Percentiles rank a stretch among this genome's conserved stretches.
phyloP scores from a whole-genome alignment of 2,329 filamentous ascomycete species.

The Phialocephala subalpina region DNA sequence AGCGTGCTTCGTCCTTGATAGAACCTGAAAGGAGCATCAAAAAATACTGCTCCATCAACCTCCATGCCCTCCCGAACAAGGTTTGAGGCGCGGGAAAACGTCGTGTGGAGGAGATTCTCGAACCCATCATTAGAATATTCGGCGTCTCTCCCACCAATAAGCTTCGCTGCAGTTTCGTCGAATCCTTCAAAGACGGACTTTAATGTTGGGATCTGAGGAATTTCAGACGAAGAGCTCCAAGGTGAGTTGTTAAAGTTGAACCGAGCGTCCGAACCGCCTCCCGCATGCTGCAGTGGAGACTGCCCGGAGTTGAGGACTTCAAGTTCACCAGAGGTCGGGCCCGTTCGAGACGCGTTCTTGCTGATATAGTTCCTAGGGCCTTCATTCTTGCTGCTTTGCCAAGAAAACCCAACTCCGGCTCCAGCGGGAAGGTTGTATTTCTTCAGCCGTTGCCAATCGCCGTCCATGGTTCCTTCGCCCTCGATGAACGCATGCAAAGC shows the following conservation, averaged over 20 bases:
- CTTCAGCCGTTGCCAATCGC: constrained; percentile 37
- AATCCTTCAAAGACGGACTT: constrained; percentile 29
- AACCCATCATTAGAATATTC: constrained; percentile 33
- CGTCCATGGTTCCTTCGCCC: constrained; percentile 44
- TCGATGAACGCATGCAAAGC: constrained; percentile 62
- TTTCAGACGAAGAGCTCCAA: constrained; percentile 32
- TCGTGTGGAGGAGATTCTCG: constrained; percentile 31
- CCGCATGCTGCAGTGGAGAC: constrained; percentile 33
- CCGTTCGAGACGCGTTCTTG: constrained; percentile 12
- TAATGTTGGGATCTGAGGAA: constrained; percentile 22
- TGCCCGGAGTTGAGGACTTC: constrained; percentile 12
- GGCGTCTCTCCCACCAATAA: constrained; percentile 23
- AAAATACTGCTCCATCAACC: constrained; percentile 40
- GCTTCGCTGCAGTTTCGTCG: constrained; percentile 19
- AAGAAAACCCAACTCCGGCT: constrained; percentile 34
- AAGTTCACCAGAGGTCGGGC: neutral
- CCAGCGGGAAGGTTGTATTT: constrained; percentile 33
- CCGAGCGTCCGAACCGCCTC: constrained; percentile 19
- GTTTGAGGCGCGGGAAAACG: constrained; percentile 41
- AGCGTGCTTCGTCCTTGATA: constrained; percentile 37
- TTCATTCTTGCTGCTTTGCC: constrained; percentile 35
- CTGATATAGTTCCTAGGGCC: constrained; percentile 16
- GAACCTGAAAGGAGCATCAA: constrained; percentile 39
- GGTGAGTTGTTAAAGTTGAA: constrained; percentile 35
- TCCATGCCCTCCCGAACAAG: constrained; percentile 40